Conservation (phyloP, 768 basidiomycete genomes). For the Naganishia onofrii region DNA sequence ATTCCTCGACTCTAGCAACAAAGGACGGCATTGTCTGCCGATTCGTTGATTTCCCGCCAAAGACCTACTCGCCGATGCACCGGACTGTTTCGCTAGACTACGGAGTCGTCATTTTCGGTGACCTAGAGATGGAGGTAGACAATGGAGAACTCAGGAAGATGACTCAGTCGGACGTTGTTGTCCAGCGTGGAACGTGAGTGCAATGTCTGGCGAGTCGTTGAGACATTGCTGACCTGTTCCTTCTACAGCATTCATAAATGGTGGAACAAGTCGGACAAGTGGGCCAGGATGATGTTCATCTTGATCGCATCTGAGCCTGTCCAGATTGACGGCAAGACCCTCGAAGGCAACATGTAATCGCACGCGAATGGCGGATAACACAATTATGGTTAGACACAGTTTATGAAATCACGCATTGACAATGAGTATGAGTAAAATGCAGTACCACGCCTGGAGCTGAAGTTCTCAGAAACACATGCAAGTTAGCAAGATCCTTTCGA, state of each 20-base stretch:
- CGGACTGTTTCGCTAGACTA: slow-evolving; percentile 25
- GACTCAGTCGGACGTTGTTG: slow-evolving; percentile 20
- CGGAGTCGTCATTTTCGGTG: slow-evolving; percentile 28
- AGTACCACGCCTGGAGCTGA: too few species aligned
- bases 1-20: not conserved
- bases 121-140: slow-evolving; percentile 29
- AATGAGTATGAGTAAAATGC: too few species aligned
- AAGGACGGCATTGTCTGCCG: slow-evolving; percentile 28
- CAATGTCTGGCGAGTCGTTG: not conserved
- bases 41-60: slow-evolving; percentile 31
- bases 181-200: slow-evolving; percentile 33
- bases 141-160: slow-evolving; percentile 25
- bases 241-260: slow-evolving; percentile 25
- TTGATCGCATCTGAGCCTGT: slow-evolving; percentile 27
- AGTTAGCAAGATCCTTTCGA: too few species aligned
- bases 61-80: slow-evolving; percentile 27
- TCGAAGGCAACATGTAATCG: slow-evolving; percentile 23
- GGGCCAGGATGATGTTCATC: slow-evolving; percentile 31
- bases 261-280: slow-evolving; percentile 25
- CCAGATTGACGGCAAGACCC: slow-evolving; percentile 21
- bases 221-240: not conserved
- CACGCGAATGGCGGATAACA: too few species aligned
- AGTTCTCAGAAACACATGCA: too few species aligned
- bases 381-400: too few species aligned
- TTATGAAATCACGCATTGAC: too few species aligned